A percentile compares a stretch with the other conserved stretches of the same genome.
Conservation (phyloP, 1,139 yeast species). For the Blastobotrys capitulatus region DNA sequence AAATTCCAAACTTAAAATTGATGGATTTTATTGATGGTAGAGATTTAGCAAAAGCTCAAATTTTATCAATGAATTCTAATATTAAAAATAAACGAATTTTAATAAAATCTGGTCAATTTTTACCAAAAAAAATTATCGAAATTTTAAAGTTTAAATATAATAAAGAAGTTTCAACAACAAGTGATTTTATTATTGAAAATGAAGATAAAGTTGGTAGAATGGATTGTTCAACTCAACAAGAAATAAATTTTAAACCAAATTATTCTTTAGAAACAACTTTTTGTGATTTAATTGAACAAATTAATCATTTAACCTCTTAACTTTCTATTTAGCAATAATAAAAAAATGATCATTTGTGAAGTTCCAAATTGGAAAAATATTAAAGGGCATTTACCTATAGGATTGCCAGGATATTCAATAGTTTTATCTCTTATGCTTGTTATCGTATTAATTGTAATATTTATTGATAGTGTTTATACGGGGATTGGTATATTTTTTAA, state of each 20-base stretch:
- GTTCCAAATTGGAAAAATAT: too few species aligned
- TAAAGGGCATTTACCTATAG: too few species aligned
- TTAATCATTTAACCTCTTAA: not conserved
- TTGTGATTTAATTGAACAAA: not conserved
- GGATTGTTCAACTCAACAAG: not conserved
- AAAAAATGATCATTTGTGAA: too few species aligned
- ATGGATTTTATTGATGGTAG: conserved; percentile 2
- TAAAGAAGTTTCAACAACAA: not conserved
- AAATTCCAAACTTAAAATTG: not conserved
- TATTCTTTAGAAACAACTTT: not conserved
- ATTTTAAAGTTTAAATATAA: too few species aligned
- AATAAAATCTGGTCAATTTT: not conserved
- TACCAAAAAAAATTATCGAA: not conserved
- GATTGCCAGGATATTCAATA: too few species aligned
- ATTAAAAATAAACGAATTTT: not conserved
- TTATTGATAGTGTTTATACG: too few species aligned
- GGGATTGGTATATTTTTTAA: too few species aligned
- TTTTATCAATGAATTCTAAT: not conserved
- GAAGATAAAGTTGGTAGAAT: not conserved
- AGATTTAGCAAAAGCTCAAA: conserved; percentile 1
- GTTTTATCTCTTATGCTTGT: too few species aligned
- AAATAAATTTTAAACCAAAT: not conserved
- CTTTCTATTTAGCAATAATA: too few species aligned
- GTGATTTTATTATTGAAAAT: not conserved
- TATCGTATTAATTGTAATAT: too few species aligned